A percentile compares a stretch with the other conserved stretches of the same genome.
Evolutionary conservation across 31 red algal genomes (phyloP).

Genomic region (Odonthalia washingtoniensis): DNA sequence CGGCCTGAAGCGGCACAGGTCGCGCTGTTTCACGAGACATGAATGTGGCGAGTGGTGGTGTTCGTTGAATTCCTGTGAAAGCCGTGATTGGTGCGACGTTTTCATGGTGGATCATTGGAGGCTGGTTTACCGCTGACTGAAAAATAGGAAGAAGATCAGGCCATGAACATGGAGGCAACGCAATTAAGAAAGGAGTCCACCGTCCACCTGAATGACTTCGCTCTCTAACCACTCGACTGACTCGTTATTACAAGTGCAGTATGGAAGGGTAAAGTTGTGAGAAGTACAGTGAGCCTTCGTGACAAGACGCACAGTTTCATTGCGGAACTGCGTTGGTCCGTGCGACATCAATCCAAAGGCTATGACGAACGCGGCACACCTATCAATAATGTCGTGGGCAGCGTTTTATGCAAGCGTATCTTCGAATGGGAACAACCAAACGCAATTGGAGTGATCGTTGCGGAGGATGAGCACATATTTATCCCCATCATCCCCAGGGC

Average conservation of each 20-base stretch:
- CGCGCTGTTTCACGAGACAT: background rate
- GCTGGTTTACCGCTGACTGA: constrained; percentile 10
- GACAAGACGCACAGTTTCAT: background rate
- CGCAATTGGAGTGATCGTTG: constrained; percentile 2
- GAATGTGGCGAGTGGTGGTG: background rate
- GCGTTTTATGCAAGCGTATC: background rate
- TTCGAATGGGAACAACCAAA: background rate
- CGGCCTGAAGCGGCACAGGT: background rate
- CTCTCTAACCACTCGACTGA: background rate
- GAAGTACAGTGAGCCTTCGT: background rate
- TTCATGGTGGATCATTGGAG: background rate
- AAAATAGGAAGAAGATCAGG: constrained; percentile 37
- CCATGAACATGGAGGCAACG: background rate
- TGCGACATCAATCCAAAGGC: constrained; percentile 6
- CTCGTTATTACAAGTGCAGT: constrained; percentile 16
- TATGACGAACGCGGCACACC: constrained; percentile 24
- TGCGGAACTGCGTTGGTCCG: constrained; percentile 2
- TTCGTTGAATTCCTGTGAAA: background rate
- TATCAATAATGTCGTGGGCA: background rate
- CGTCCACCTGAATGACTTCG: background rate
- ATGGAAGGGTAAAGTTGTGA: constrained; percentile 37
- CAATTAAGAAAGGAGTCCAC: background rate
- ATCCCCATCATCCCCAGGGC: background rate
- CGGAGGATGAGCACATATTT: too few relatives aligned
- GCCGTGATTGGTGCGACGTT: constrained; percentile 38